Percentiles rank a stretch among this genome's conserved stretches.
Evolutionary conservation across 352 stramenopile species (phyloP).

Genomic region (Globisporangium echinulatum): DNA sequence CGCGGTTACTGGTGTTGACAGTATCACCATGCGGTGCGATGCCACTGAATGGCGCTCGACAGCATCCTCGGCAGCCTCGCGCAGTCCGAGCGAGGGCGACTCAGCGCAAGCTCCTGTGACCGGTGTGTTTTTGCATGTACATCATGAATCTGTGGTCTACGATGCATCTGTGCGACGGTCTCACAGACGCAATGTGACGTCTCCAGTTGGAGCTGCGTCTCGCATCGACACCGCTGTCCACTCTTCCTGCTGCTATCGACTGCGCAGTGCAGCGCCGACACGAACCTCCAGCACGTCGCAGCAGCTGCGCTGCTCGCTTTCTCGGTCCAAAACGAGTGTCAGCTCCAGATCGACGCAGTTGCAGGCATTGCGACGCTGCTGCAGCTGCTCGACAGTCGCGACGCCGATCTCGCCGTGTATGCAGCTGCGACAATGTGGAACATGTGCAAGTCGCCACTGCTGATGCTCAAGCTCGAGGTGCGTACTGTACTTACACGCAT

Average conservation of each 20-base stretch:
- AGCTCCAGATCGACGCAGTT: conserved; percentile 57
- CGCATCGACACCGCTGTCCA: conserved; percentile 61
- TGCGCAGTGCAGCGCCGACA: conserved; percentile 19
- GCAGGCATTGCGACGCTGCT: conserved; percentile 37
- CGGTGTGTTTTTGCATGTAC: conserved; percentile 17
- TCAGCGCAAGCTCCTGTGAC: conserved; percentile 59
- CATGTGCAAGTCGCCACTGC: conserved; percentile 49
- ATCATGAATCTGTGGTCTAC: too few relatives aligned
- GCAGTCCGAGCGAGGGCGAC: conserved; percentile 35
- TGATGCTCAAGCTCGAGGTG: conserved; percentile 69
- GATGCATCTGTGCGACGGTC: too few relatives aligned
- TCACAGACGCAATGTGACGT: not conserved
- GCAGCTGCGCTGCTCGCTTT: conserved; percentile 53
- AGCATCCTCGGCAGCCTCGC: conserved; percentile 67
- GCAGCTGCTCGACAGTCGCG: conserved; percentile 31
- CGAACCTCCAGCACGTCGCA: conserved; percentile 31
- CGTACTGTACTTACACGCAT: too few relatives aligned
- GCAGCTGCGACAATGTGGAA: conserved; percentile 60
- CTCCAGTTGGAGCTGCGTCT: conserved; percentile 57
- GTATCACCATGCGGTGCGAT: too few relatives aligned
- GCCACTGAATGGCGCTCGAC: too few relatives aligned
- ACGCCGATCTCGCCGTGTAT: conserved; percentile 42
- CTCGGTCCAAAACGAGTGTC: conserved; percentile 64
- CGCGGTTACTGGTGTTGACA: not conserved
- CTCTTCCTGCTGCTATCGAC: conserved; percentile 46